Percentiles rank a stretch among this genome's conserved stretches.
Conservation (phyloP, 164 flowering plant species). For the Litsea cubeba region DNA sequence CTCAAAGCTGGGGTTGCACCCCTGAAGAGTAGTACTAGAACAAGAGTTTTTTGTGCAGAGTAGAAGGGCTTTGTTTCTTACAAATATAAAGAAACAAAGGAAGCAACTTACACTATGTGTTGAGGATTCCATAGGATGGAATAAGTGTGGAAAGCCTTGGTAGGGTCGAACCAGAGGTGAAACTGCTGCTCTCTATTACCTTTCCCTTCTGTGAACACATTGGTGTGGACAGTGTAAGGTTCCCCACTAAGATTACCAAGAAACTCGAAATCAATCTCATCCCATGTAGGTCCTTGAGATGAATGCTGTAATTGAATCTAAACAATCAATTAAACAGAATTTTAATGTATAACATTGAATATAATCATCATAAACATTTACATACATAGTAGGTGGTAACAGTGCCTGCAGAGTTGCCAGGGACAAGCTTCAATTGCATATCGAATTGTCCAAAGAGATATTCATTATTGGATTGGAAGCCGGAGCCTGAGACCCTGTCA, state of each 20-base stretch:
- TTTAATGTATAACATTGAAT: too few species aligned
- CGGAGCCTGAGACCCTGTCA: constrained; percentile 13
- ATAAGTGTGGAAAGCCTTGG: constrained; percentile 13
- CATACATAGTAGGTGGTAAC: constrained; percentile 18
- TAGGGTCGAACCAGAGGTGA: constrained; percentile 18
- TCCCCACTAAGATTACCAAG: constrained; percentile 13
- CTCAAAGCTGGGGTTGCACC: too few species aligned
- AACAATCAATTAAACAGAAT: background rate
- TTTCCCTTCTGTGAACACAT: constrained; percentile 13
- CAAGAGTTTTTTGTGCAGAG: too few species aligned
- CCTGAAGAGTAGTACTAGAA: too few species aligned
- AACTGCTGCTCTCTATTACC: constrained; percentile 20
- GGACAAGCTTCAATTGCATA: constrained; percentile 13
- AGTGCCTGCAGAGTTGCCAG: constrained; percentile 18
- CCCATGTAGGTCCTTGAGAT: constrained; percentile 9
- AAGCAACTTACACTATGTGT: constrained; percentile 6
- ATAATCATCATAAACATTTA: too few species aligned
- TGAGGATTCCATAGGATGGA: constrained; percentile 15
- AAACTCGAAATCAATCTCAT: constrained; percentile 18
- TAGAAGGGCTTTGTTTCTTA: too few species aligned
- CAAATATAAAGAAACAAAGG: background rate
- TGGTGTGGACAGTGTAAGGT: constrained; percentile 17
- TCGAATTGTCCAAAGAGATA: constrained; percentile 14
- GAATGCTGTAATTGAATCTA: constrained; percentile 5
- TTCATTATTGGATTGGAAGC: constrained; percentile 11